phyloP scores from a whole-genome alignment of 2,329 filamentous ascomycete genomes.

The Cercospora janseana region DNA sequence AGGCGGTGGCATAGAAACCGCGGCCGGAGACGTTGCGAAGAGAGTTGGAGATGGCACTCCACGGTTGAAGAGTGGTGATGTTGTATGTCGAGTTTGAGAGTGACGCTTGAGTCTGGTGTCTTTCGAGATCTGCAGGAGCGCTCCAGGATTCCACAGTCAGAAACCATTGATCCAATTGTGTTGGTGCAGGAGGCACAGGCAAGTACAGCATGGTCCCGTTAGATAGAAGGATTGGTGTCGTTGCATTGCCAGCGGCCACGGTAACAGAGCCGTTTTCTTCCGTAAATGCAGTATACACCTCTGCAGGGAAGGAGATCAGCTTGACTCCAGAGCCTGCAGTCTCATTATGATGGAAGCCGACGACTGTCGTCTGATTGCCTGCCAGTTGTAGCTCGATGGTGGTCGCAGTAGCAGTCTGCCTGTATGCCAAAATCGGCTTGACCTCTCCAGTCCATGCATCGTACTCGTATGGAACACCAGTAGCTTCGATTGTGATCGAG shows the following conservation, averaged over 20 bases:
- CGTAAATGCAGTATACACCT: conserved; percentile 11
- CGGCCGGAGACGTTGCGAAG: conserved; percentile 38
- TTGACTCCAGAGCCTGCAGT: background rate
- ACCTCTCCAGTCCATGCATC: conserved; percentile 47
- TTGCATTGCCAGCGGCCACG: conserved; percentile 13
- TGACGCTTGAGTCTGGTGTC: conserved; percentile 17
- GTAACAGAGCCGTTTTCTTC: background rate
- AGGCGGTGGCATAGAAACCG: conserved; percentile 39
- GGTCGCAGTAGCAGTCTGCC: conserved; percentile 31
- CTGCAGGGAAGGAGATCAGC: conserved; percentile 11
- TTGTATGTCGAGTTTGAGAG: conserved; percentile 37
- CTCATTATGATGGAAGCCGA: conserved; percentile 39
- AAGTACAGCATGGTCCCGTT: conserved; percentile 25
- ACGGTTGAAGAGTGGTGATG: conserved; percentile 37
- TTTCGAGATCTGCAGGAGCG: conserved; percentile 37
- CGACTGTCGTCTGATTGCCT: conserved; percentile 43
- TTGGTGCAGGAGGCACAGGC: conserved; percentile 7
- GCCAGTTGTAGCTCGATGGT: conserved; percentile 40
- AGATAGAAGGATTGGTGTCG: conserved; percentile 16
- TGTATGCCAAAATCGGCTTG: conserved; percentile 38
- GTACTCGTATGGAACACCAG: conserved; percentile 40
- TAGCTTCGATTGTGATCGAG: conserved; percentile 34
- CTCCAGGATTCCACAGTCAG: conserved; percentile 43
- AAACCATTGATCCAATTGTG: conserved; percentile 38
- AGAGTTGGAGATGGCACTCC: conserved; percentile 35